phyloP scores from a whole-genome alignment of 352 stramenopile species.

The Globisporangium paroecandrum region DNA sequence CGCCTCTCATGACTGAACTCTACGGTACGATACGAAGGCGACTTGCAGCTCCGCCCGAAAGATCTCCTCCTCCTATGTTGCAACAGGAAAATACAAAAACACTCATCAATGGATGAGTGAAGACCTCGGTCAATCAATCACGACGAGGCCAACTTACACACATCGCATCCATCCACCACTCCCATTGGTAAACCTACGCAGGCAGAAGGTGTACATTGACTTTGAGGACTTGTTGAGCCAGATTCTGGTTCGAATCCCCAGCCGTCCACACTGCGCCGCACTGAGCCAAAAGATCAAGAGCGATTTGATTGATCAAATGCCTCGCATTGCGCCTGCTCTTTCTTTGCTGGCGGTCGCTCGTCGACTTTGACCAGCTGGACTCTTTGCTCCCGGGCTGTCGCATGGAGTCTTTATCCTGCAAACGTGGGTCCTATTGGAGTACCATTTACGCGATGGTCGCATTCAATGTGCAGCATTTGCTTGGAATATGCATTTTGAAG shows the following conservation, averaged over 20 bases:
- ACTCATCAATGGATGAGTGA: not conserved
- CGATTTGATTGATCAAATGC: not conserved
- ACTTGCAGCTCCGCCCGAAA: not conserved
- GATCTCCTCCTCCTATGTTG: not conserved
- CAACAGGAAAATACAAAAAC: not conserved
- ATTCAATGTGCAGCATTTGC: too few species aligned
- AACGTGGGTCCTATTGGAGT: not conserved
- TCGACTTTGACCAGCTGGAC: not conserved
- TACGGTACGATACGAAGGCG: not conserved
- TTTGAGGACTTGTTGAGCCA: not conserved
- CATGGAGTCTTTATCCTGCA: not conserved
- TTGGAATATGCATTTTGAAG: too few species aligned
- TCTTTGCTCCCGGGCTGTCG: not conserved
- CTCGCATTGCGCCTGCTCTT: not conserved
- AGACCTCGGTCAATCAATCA: not conserved
- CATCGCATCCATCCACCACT: not conserved
- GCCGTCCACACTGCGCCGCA: not conserved
- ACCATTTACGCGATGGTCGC: too few species aligned
- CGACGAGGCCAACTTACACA: not conserved
- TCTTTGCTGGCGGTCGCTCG: not conserved
- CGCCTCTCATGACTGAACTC: not conserved
- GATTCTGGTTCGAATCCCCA: not conserved
- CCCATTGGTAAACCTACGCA: not conserved
- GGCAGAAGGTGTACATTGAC: not conserved
- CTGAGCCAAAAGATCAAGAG: not conserved